These are phyloP conservation scores for Saururus chinensis DNA, from an alignment of 164 flowering plant genomes.

Conservation along the genomic window DNA sequence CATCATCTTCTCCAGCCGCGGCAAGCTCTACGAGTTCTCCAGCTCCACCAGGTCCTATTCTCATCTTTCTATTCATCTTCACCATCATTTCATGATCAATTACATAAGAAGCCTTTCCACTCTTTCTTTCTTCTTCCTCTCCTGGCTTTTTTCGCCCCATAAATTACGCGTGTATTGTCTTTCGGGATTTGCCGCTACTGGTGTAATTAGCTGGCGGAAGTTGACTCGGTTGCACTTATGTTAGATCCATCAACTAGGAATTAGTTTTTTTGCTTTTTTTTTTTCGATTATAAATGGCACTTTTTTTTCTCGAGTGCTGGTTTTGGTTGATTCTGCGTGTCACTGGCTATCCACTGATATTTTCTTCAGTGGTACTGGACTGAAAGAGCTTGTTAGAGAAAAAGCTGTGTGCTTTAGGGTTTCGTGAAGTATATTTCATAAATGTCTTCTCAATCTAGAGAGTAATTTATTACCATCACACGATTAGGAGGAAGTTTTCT, in stretches of 20 bases:
- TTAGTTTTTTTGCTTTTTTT: neutral
- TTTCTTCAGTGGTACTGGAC: neutral
- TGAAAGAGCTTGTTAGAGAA: neutral
- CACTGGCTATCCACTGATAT: neutral
- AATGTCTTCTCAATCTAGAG: no score
- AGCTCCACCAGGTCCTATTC: constrained; percentile 4
- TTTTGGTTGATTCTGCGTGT: neutral
- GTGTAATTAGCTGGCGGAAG: neutral
- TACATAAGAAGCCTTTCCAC: no score
- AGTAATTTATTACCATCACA: neutral
- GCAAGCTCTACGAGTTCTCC: constrained; percentile 14
- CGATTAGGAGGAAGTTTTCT: neutral
- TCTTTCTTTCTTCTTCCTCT: neutral
- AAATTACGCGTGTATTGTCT: no score
- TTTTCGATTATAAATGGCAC: neutral
- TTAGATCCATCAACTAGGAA: neutral
- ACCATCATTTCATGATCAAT: neutral
- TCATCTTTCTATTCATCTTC: neutral
- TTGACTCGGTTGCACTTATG: neutral
- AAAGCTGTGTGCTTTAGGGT: neutral
- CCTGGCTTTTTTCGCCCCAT: no score
- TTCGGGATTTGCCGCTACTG: neutral
- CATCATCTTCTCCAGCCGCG: constrained; percentile 13
- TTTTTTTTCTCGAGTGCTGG: neutral
- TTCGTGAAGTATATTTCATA: no score